A percentile compares a stretch with the other conserved stretches of the same genome.
These are phyloP conservation scores for Geranium rotundifolium DNA, from an alignment of 345 rosid genomes.

Conservation along the genomic window DNA sequence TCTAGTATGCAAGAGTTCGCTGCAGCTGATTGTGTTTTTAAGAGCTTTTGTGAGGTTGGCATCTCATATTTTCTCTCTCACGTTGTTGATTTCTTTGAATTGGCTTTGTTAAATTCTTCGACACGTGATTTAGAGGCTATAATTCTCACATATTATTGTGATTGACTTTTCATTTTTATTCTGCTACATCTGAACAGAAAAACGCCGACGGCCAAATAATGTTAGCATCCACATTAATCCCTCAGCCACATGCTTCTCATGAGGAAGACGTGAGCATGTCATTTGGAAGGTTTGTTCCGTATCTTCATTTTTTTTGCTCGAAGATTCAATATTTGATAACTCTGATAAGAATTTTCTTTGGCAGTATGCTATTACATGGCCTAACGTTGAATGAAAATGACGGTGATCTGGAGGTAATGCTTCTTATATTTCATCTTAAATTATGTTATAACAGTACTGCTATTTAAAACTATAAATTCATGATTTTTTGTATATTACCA, in stretches of 20 bases:
- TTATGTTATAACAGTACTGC: no score
- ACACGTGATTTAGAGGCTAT: no score
- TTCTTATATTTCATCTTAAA: neutral
- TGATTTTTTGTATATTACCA: no score
- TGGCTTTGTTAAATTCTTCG: neutral
- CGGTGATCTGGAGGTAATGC: constrained; percentile 81
- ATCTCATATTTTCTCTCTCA: constrained; percentile 7
- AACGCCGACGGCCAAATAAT: constrained; percentile 81
- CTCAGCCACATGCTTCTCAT: constrained; percentile 58
- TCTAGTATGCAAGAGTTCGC: constrained; percentile 82
- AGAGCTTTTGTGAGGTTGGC: constrained; percentile 86
- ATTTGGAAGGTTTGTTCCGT: constrained; percentile 70
- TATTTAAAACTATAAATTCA: no score
- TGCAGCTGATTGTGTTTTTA: constrained; percentile 84
- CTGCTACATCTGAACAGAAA: constrained; percentile 26
- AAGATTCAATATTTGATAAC: neutral
- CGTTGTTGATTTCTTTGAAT: neutral
- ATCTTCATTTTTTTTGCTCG: no score
- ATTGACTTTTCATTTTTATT: neutral
- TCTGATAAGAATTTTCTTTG: constrained; percentile 11
- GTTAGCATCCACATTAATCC: constrained; percentile 92
- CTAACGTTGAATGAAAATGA: constrained; percentile 76
- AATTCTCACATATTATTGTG: no score
- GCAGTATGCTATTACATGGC: constrained; percentile 85
- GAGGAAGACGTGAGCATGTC: constrained; percentile 94